Percentiles rank a stretch among this genome's conserved stretches.
These are phyloP conservation scores for Brachypodium distachyon DNA, from an alignment of 202 grass and related monocot genomes.

Conservation along the genomic window DNA sequence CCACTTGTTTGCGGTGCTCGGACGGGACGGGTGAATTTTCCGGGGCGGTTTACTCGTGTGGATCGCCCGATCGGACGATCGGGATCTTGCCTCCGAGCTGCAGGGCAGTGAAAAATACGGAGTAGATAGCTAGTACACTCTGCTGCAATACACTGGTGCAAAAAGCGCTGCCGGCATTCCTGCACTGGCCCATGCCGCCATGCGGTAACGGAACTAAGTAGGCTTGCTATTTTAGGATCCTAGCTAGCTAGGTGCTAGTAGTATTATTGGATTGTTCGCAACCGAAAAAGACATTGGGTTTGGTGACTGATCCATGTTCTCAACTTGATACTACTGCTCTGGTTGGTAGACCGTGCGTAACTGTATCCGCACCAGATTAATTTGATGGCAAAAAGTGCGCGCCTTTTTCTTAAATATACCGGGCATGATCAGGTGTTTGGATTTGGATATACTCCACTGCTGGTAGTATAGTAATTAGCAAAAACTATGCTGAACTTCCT, in stretches of 20 bases:
- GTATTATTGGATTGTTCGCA: too few species aligned
- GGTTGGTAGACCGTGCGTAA: too few species aligned
- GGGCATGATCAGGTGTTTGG: not conserved
- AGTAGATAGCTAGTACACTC: not conserved
- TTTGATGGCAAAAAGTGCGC: not conserved
- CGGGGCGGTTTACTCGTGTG: not conserved
- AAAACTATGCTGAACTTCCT: not conserved
- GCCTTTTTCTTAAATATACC: not conserved
- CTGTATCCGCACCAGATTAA: not conserved
- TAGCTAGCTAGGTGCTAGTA: too few species aligned
- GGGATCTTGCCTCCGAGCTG: not conserved
- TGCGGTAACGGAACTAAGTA: not conserved
- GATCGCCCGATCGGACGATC: not conserved
- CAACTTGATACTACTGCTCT: too few species aligned
- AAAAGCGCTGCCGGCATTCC: not conserved
- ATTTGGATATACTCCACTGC: not conserved
- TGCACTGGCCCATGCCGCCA: not conserved
- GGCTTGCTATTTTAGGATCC: not conserved
- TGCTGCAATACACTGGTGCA: not conserved
- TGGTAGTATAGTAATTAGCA: not conserved
- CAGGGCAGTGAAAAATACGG: not conserved
- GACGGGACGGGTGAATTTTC: not conserved
- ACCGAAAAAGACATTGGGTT: too few species aligned
- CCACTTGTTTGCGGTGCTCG: not conserved
- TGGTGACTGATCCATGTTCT: not conserved